Evolutionary conservation across 495 filamentous ascomycete genomes (phyloP).

Genomic region (Xanthoparmelia taractica): DNA sequence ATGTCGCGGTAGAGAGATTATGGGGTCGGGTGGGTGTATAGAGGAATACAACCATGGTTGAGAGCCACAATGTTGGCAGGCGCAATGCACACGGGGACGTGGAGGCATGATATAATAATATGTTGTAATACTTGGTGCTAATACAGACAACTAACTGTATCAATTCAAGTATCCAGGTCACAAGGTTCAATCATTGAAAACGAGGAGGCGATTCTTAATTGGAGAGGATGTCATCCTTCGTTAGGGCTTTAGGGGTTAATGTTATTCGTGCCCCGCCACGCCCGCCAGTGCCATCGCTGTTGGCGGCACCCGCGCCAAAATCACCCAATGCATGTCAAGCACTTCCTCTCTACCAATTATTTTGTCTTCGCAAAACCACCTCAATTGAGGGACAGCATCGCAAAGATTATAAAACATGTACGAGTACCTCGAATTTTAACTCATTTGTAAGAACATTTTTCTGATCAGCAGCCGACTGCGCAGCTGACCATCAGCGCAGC

Average conservation of each 20-base stretch:
- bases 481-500: conserved; percentile 3
- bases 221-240: neutral
- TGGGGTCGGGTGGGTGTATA: neutral
- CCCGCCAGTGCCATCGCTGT: neutral
- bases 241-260: too few species aligned
- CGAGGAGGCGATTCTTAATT: neutral
- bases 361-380: too few species aligned
- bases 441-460: too few species aligned
- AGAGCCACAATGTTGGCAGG: neutral
- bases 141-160: too few species aligned
- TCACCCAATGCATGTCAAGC: neutral
- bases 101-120: neutral
- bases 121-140: too few species aligned
- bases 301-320: neutral
- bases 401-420: too few species aligned
- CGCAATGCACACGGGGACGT: conserved; percentile 3
- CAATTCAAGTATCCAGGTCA: conserved; percentile 10
- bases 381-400: too few species aligned
- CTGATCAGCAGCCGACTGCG: neutral
- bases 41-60: neutral
- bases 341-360: neutral
- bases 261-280: too few species aligned
- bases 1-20: neutral
- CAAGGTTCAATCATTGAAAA: neutral
- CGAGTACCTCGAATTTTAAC: too few species aligned